Evolutionary conservation across 2,329 filamentous ascomycete genomes (phyloP).

Genomic region (Colletotrichum neosansevieriae): DNA sequence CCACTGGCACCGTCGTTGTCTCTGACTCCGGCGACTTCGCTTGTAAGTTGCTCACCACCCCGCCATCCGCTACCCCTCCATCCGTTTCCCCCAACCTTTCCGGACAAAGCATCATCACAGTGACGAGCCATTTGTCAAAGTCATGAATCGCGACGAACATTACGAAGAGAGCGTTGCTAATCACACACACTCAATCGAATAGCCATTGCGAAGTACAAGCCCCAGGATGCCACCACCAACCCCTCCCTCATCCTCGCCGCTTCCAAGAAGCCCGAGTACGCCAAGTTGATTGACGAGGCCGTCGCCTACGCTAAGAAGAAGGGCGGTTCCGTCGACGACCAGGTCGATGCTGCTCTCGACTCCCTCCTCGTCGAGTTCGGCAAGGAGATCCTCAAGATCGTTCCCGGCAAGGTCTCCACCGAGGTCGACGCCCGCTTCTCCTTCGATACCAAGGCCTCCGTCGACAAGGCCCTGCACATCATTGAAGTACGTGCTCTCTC

Average conservation of each 20-base stretch:
- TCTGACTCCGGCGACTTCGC: conserved; percentile 94
- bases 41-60: conserved; percentile 66
- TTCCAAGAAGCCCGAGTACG: conserved; percentile 98
- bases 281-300: conserved; percentile 88
- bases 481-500: conserved; percentile 77
- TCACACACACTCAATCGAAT: conserved; percentile 47
- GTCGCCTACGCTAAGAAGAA: conserved; percentile 86
- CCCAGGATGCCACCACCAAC: conserved; percentile 99
- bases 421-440: conserved; percentile 97
- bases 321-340: conserved; percentile 76
- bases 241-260: conserved; percentile 98
- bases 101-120: conserved; percentile 8
- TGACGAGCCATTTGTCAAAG: conserved; percentile 16
- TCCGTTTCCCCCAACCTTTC: conserved; percentile 11
- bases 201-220: conserved; percentile 99
- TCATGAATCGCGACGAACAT: not conserved
- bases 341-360: conserved; percentile 93
- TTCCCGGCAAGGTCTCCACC: conserved; percentile 98
- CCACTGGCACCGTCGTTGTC: conserved; percentile 95
- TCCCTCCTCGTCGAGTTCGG: conserved; percentile 97
- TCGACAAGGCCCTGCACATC: conserved; percentile 96
- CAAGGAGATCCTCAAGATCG: conserved; percentile 95
- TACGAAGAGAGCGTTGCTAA: not conserved
- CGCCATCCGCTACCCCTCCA: conserved; percentile 24
- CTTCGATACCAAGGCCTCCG: conserved; percentile 91